Conservation (phyloP, 2,329 filamentous ascomycete species). For the Pseudofabraea citricarpa region DNA sequence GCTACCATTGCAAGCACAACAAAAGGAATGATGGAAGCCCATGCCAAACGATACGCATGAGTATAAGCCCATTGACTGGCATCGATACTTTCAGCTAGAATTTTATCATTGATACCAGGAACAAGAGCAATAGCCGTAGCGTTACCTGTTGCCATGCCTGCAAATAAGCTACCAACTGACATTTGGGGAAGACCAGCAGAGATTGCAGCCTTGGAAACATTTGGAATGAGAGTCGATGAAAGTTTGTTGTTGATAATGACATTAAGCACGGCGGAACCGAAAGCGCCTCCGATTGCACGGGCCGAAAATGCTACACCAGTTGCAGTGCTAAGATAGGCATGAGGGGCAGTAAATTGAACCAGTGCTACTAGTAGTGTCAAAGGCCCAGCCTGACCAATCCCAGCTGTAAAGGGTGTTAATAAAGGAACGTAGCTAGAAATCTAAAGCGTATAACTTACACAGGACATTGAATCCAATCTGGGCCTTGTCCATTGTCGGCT, state of each 20-base stretch:
- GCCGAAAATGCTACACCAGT: slow-evolving; percentile 49
- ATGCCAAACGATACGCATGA: slow-evolving; percentile 42
- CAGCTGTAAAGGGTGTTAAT: slow-evolving; percentile 22
- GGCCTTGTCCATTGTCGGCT: slow-evolving; percentile 36
- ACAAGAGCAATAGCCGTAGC: slow-evolving; percentile 22
- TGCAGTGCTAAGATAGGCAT: slow-evolving; percentile 47
- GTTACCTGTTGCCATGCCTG: slow-evolving; percentile 33
- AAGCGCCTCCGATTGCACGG: slow-evolving; percentile 46
- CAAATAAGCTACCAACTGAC: slow-evolving; percentile 33
- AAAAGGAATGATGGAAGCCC: slow-evolving; percentile 46
- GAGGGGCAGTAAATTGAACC: slow-evolving; percentile 49
- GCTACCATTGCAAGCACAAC: slow-evolving; percentile 42
- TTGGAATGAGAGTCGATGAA: slow-evolving; percentile 31
- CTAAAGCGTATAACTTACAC: slow-evolving; percentile 5
- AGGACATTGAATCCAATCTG: slow-evolving; percentile 44
- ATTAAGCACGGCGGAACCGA: slow-evolving; percentile 46
- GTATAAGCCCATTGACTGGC: slow-evolving; percentile 43
- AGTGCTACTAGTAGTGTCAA: slow-evolving; percentile 44
- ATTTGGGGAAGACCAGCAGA: slow-evolving; percentile 35
- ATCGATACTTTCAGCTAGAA: slow-evolving; percentile 32
- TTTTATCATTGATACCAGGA: slow-evolving; percentile 31
- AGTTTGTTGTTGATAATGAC: slow-evolving; percentile 46
- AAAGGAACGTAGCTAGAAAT: background rate
- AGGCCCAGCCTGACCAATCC: slow-evolving; percentile 44
- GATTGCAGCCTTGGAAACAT: slow-evolving; percentile 36